Evolutionary conservation across 2,329 filamentous ascomycete species (phyloP).

Genomic region (Aspergillus nomiae): DNA sequence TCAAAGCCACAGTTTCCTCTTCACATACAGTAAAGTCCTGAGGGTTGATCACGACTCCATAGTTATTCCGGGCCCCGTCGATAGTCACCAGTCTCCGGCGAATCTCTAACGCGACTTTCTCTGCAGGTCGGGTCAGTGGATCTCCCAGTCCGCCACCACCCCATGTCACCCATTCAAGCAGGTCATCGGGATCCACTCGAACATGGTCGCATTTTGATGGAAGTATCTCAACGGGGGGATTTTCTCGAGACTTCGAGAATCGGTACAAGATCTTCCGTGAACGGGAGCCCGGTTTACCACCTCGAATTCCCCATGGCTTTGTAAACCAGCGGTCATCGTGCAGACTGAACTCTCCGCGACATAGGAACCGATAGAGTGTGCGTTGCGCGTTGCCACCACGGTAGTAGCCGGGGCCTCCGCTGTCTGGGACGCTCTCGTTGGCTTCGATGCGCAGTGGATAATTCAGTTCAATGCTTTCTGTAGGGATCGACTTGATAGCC

Average conservation of each 20-base stretch:
- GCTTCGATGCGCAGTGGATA: constrained; percentile 53
- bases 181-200: constrained; percentile 48
- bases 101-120: constrained; percentile 50
- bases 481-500: constrained; percentile 54
- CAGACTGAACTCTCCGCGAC: constrained; percentile 49
- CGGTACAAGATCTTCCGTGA: constrained; percentile 48
- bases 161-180: constrained; percentile 55
- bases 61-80: constrained; percentile 45
- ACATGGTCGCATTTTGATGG: constrained; percentile 54
- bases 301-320: constrained; percentile 53
- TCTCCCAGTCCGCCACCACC: constrained; percentile 54
- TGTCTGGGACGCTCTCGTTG: constrained; percentile 51
- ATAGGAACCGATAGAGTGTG: constrained; percentile 51
- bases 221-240: constrained; percentile 37
- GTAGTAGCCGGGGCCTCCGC: constrained; percentile 51
- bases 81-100: constrained; percentile 48
- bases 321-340: constrained; percentile 55
- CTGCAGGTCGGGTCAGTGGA: constrained; percentile 46
- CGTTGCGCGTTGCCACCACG: constrained; percentile 54
- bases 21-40: constrained; percentile 39
- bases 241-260: constrained; percentile 39
- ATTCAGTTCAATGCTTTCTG: constrained; percentile 52
- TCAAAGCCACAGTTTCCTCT: constrained; percentile 38
- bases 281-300: constrained; percentile 47
- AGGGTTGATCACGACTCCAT: constrained; percentile 49